Conservation (phyloP, 2,329 filamentous ascomycete species). For the Nemania sp. region DNA sequence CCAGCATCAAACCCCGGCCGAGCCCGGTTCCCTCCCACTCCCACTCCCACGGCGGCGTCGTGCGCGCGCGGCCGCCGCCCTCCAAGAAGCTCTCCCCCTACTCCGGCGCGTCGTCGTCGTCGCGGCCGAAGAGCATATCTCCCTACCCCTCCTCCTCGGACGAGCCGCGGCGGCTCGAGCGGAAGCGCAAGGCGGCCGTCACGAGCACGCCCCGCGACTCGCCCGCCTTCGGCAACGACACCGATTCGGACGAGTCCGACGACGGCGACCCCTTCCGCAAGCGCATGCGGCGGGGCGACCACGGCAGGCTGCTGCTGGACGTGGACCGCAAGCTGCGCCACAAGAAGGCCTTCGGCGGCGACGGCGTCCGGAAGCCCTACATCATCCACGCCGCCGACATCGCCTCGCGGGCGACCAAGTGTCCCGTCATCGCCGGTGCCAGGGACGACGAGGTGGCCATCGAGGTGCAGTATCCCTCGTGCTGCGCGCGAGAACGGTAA, state of each 20-base stretch:
- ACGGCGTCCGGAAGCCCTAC: conserved; percentile 46
- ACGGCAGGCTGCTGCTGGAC: conserved; percentile 50
- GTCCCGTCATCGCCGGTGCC: conserved; percentile 55
- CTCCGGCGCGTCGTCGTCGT: too few relatives aligned
- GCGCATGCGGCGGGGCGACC: conserved; percentile 51
- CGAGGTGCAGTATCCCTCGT: conserved; percentile 83
- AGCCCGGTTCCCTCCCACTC: conserved; percentile 20
- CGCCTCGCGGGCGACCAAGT: conserved; percentile 55
- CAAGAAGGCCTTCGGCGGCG: conserved; percentile 52
- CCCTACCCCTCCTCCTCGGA: conserved; percentile 42
- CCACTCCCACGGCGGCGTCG: too few relatives aligned
- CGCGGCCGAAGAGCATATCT: conserved; percentile 46
- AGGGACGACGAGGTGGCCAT: conserved; percentile 61
- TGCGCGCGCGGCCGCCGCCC: conserved; percentile 30
- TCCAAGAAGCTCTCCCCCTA: conserved; percentile 39
- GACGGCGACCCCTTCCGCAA: conserved; percentile 59
- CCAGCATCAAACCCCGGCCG: conserved; percentile 34
- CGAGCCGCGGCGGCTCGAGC: conserved; percentile 38
- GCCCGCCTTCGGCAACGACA: conserved; percentile 54
- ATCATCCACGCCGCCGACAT: conserved; percentile 65
- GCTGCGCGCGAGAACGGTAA: conserved; percentile 69
- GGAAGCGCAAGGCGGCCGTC: conserved; percentile 56
- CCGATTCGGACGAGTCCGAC: conserved; percentile 54
- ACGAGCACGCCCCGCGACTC: conserved; percentile 46
- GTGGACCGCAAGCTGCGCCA: conserved; percentile 53